Base-by-base conservation (phyloP, 2,329 filamentous ascomycete genomes). In the Phyllosticta ampelicida region DNA sequence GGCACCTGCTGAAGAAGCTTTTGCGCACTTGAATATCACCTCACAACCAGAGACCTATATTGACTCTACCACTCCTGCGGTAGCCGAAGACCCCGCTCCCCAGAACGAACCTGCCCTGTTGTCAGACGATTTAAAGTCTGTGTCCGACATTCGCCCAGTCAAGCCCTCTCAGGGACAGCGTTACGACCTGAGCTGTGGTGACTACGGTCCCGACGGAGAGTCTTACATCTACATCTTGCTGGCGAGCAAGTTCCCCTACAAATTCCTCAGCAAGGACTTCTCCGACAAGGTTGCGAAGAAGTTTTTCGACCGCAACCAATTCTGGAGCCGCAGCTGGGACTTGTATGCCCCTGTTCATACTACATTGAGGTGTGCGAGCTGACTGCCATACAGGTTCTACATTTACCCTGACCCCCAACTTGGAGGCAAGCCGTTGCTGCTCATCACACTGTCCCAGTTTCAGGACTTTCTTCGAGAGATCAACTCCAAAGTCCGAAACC, bases 391-490 rank as follows among this genome's bases (percentile, higher is more conserved):
- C 51, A 89, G 86, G 57, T 90, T 86, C 70, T 90, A 87, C 68
- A 66, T 90, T 36, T 77, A 84, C 66, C 75, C 81, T 53, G 80
- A 81, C 0, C 62, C 66, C 5, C 36, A 58, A 18, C 9, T 58
- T 16, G 69, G 74, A 8, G 71, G 74, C 13, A 78, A 78, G 54
- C 82, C 85, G 1, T 74, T 86, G 23, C 70, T 92, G 21, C 78
- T 96, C 36, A 80, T 95, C 0, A 81, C 84, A 0, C 82, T 83
- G 1, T 64, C 67, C 1, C 87, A 95, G 67, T 80, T 91, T 36
- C 73, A 83, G 60, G 67, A 74, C 9, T 80, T 94, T 5, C 74
- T 96, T 0, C 66, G 77, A 2, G 75, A 81, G 4, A 82, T 92
- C 68, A 90, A 90, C 66, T 50, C 65, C 1, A 67, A 69, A 0